phyloP scores from a whole-genome alignment of 2,329 filamentous ascomycete species.

The Aureobasidium pullulans region DNA sequence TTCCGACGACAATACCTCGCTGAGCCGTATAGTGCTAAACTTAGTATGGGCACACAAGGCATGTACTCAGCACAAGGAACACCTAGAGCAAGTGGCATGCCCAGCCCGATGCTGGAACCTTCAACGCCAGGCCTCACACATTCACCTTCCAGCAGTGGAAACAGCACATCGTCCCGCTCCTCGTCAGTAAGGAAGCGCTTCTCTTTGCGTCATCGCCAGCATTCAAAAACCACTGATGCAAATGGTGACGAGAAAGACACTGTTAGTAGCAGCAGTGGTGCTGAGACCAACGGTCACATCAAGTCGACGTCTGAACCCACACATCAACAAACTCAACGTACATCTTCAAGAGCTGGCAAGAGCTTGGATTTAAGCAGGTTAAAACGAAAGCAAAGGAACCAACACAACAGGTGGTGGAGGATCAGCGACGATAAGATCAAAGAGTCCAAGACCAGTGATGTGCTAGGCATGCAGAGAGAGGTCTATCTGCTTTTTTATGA shows the following conservation, averaged over 20 bases:
- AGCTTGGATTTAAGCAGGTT: not conserved
- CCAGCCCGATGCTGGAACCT: slow-evolving; percentile 21
- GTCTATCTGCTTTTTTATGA: slow-evolving; percentile 97
- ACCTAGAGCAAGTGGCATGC: slow-evolving; percentile 22
- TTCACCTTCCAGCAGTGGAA: slow-evolving; percentile 4
- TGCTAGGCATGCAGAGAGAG: slow-evolving; percentile 88
- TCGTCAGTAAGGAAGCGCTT: slow-evolving; percentile 1
- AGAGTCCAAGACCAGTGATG: slow-evolving; percentile 85
- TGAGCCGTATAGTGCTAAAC: slow-evolving; percentile 73
- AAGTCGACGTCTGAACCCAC: not conserved
- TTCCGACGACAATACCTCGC: slow-evolving; percentile 80
- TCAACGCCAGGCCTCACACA: not conserved
- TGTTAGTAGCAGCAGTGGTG: not conserved
- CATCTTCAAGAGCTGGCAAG: not conserved
- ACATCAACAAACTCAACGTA: not conserved
- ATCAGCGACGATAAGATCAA: slow-evolving; percentile 97
- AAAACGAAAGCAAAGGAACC: slow-evolving; percentile 38
- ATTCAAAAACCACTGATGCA: not conserved
- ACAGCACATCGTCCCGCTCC: slow-evolving; percentile 2
- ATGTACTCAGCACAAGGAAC: slow-evolving; percentile 56
- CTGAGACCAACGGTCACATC: not conserved
- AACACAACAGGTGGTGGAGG: slow-evolving; percentile 83
- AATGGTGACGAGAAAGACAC: not conserved
- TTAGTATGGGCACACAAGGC: slow-evolving; percentile 67
- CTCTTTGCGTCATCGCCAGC: not conserved